Percentiles rank a stretch among this genome's conserved stretches.
Conservation (phyloP, 306 rosid genomes). For the Benincasa hispida region DNA sequence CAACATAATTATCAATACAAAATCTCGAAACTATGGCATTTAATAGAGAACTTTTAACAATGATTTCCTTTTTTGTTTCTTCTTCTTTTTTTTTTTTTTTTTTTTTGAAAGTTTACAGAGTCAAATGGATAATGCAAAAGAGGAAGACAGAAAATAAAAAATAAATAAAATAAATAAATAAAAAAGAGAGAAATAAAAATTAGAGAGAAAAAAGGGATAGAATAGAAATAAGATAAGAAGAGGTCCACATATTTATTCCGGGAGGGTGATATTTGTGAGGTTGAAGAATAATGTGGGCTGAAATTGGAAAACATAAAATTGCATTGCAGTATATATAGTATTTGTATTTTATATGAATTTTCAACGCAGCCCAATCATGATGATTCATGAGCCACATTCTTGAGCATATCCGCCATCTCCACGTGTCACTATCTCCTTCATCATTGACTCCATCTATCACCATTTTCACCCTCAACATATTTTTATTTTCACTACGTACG, state of each 20-base stretch:
- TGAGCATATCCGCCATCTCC: not conserved
- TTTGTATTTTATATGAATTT: not conserved
- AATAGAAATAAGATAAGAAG: too few relatives aligned
- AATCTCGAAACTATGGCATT: too few relatives aligned
- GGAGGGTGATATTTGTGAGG: not conserved
- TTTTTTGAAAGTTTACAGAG: too few relatives aligned
- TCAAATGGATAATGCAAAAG: too few relatives aligned
- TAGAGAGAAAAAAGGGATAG: too few relatives aligned
- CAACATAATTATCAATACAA: too few relatives aligned
- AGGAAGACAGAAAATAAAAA: too few relatives aligned
- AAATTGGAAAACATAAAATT: not conserved
- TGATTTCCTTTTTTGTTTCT: too few relatives aligned
- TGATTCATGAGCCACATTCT: not conserved
- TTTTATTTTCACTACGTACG: not conserved
- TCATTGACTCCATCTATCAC: not conserved
- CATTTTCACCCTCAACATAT: not conserved
- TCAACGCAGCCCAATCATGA: not conserved
- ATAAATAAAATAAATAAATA: too few relatives aligned
- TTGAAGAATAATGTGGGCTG: not conserved
- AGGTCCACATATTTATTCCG: not conserved
- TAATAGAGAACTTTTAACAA: too few relatives aligned
- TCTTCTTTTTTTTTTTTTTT: too few relatives aligned
- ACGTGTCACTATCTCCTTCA: not conserved
- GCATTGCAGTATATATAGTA: not conserved
- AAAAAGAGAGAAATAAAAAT: too few relatives aligned